These are phyloP conservation scores for Pueraria montana DNA, from an alignment of 306 rosid genomes.

Conservation along the genomic window DNA sequence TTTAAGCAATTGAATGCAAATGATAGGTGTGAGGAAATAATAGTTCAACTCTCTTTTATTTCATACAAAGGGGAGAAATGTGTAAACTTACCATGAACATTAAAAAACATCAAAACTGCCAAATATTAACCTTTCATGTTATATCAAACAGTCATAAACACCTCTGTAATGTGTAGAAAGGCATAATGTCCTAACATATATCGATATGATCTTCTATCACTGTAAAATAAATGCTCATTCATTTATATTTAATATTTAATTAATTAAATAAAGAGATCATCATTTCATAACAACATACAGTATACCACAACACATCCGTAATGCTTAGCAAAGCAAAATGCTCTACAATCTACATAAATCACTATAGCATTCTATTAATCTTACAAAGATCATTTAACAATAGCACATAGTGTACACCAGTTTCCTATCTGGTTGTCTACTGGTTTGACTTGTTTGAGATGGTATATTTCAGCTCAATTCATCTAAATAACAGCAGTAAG, in stretches of 20 bases:
- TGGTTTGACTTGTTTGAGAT: neutral
- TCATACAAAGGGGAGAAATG: neutral
- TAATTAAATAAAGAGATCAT: neutral
- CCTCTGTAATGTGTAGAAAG: neutral
- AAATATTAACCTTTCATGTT: neutral
- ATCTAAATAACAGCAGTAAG: constrained; percentile 5
- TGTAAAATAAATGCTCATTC: neutral
- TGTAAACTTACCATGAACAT: neutral
- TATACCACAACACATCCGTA: neutral
- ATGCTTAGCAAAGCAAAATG: constrained; percentile 6
- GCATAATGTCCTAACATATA: neutral
- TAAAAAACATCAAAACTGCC: neutral
- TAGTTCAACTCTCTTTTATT: neutral
- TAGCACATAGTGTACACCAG: neutral
- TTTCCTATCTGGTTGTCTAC: neutral
- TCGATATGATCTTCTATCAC: constrained; percentile 4
- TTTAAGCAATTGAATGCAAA: neutral
- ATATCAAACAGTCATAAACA: neutral
- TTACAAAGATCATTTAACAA: neutral
- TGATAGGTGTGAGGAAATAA: neutral
- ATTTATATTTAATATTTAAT: neutral
- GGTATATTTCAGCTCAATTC: neutral
- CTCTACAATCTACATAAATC: constrained; percentile 7
- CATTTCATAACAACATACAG: constrained; percentile 1
- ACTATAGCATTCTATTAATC: neutral